Evolutionary conservation across 2,329 filamentous ascomycete species (phyloP).

Genomic region (Monosporascus sp.): DNA sequence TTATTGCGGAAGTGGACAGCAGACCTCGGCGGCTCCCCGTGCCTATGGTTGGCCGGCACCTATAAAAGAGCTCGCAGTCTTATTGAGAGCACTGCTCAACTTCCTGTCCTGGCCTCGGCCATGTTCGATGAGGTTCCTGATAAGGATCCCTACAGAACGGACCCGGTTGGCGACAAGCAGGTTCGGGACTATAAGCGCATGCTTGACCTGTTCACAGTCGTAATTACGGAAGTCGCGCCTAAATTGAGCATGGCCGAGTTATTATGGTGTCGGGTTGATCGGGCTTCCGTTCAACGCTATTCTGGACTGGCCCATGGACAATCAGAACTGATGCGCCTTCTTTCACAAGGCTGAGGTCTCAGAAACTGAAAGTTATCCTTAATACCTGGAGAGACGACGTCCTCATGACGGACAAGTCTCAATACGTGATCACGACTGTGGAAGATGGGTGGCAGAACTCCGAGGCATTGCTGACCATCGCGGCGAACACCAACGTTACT

Average conservation of each 20-base stretch:
- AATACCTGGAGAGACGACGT: slow-evolving; percentile 32
- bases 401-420: background rate
- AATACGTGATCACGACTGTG: background rate
- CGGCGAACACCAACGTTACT: slow-evolving; percentile 2
- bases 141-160: slow-evolving; percentile 1
- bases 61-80: too few relatives aligned
- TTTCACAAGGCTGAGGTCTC: slow-evolving; percentile 42
- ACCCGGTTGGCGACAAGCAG: background rate
- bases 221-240: background rate
- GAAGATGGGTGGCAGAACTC: slow-evolving; percentile 5
- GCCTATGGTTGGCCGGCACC: too few relatives aligned
- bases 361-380: slow-evolving; percentile 43
- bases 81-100: too few relatives aligned
- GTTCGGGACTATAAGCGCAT: background rate
- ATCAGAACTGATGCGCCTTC: slow-evolving; percentile 39
- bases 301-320: slow-evolving; percentile 50
- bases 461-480: background rate
- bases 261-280: too few relatives aligned
- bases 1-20: background rate
- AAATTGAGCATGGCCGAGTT: too few relatives aligned
- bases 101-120: too few relatives aligned
- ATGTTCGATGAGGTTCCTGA: slow-evolving; percentile 4
- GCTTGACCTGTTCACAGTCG: background rate
- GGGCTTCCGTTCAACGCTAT: slow-evolving; percentile 41
- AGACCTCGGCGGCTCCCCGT: background rate